Conservation (phyloP, 371 early-diverging fungal genomes). For the Rozella allomycis region DNA sequence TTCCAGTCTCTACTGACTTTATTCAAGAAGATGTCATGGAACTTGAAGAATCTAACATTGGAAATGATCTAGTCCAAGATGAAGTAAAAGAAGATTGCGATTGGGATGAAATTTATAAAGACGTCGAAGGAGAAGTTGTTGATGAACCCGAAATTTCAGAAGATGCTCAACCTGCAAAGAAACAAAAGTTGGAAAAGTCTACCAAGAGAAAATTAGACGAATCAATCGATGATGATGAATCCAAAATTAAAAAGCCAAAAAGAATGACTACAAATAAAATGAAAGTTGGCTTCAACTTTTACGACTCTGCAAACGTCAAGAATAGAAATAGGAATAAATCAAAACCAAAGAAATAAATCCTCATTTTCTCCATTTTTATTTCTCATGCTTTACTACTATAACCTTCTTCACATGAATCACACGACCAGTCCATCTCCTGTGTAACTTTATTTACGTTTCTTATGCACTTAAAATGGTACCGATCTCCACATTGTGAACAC, state of each 20-base stretch:
- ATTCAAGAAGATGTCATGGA: constrained; percentile 11
- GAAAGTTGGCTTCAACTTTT: constrained; percentile 63
- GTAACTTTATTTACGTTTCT: too few species aligned
- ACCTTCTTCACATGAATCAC: too few species aligned
- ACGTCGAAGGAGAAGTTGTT: background rate
- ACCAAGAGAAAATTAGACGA: constrained; percentile 9
- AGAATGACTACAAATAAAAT: constrained; percentile 59
- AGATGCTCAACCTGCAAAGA: constrained; percentile 10
- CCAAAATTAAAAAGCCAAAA: constrained; percentile 1
- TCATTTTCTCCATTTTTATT: too few species aligned
- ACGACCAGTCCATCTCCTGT: too few species aligned
- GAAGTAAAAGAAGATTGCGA: constrained; percentile 7
- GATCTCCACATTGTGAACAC: too few species aligned
- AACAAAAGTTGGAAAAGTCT: constrained; percentile 7
- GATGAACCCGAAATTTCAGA: constrained; percentile 11
- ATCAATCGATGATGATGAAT: constrained; percentile 3
- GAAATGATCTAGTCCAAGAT: constrained; percentile 16
- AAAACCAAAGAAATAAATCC: too few species aligned
- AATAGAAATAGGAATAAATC: constrained; percentile 60
- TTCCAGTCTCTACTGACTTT: too few species aligned
- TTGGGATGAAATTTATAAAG: constrained; percentile 1
- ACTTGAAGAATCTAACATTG: constrained; percentile 11
- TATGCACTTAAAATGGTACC: too few species aligned
- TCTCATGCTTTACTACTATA: too few species aligned
- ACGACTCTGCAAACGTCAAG: constrained; percentile 75